Percentiles rank a stretch among this genome's conserved stretches.
Conservation (phyloP, 2,329 filamentous ascomycete species). For the Talaromyces sp. region DNA sequence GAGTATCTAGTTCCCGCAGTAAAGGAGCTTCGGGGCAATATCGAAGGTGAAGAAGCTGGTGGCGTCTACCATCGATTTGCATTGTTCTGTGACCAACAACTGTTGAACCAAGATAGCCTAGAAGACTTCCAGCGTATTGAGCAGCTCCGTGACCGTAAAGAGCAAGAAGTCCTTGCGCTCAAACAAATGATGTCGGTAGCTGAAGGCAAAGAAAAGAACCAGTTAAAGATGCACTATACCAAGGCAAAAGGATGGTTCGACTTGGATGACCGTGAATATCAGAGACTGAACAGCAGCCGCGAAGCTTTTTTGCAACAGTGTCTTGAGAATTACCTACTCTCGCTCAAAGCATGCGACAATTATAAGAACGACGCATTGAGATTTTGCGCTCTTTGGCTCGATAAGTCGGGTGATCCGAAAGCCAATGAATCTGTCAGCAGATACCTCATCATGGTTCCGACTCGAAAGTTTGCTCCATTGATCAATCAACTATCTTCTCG, state of each 20-base stretch:
- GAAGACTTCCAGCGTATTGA: constrained; percentile 81
- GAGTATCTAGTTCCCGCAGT: constrained; percentile 83
- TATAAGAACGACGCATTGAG: constrained; percentile 86
- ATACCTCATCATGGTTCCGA: constrained; percentile 71
- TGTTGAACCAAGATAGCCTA: constrained; percentile 78
- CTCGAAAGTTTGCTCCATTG: constrained; percentile 83
- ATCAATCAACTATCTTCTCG: constrained; percentile 98
- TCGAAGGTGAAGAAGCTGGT: constrained; percentile 69
- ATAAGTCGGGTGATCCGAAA: constrained; percentile 69
- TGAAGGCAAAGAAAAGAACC: constrained; percentile 52
- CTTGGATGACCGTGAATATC: constrained; percentile 84
- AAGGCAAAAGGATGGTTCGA: constrained; percentile 85
- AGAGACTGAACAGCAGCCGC: constrained; percentile 70
- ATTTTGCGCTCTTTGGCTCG: constrained; percentile 92
- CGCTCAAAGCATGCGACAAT: constrained; percentile 77
- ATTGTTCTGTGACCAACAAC: constrained; percentile 87
- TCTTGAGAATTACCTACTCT: constrained; percentile 87
- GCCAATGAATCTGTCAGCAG: constrained; percentile 74
- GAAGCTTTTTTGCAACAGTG: constrained; percentile 83
- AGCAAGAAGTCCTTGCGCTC: constrained; percentile 73
- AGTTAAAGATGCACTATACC: constrained; percentile 58
- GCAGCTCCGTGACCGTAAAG: constrained; percentile 74
- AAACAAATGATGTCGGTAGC: constrained; percentile 55
- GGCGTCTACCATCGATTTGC: constrained; percentile 94
- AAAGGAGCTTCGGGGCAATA: constrained; percentile 68